These are phyloP conservation scores for Fusarium falciforme DNA, from an alignment of 2,329 filamentous ascomycete genomes.

Conservation along the genomic window DNA sequence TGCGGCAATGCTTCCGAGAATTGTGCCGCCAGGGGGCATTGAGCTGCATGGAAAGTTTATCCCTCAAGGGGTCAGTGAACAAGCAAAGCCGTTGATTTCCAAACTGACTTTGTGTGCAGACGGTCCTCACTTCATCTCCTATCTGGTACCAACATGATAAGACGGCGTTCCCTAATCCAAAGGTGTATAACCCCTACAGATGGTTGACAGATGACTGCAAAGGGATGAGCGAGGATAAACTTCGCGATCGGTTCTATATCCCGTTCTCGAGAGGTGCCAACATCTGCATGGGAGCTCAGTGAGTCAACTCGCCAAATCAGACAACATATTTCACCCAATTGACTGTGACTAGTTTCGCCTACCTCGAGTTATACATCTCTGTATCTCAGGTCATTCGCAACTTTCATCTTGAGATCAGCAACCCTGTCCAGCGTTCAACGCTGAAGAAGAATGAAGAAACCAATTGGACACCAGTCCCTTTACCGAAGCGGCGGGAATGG, in stretches of 20 bases:
- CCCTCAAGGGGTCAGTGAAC: constrained; percentile 29
- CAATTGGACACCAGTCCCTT: constrained; percentile 26
- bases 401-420: neutral
- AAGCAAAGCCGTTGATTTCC: neutral
- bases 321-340: neutral
- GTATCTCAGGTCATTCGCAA: constrained; percentile 16
- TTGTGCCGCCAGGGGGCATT: constrained; percentile 38
- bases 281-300: constrained; percentile 45
- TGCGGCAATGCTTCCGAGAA: constrained; percentile 43
- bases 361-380: constrained; percentile 28
- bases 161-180: constrained; percentile 39
- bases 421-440: no score
- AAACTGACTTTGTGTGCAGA: constrained; percentile 13
- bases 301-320: constrained; percentile 3
- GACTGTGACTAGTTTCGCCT: constrained; percentile 15
- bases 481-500: constrained; percentile 37
- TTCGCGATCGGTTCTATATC: constrained; percentile 44
- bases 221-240: constrained; percentile 15
- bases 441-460: neutral
- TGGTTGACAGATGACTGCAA: constrained; percentile 32
- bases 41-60: constrained; percentile 38
- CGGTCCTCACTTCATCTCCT: constrained; percentile 43
- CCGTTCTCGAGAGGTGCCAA: constrained; percentile 46
- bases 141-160: constrained; percentile 47
- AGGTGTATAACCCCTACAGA: constrained; percentile 41